Evolutionary conservation across 2,329 filamentous ascomycete genomes (phyloP), one percentile per base, ranked within the genome.

Genomic region (Venturia nashicola): DNA sequence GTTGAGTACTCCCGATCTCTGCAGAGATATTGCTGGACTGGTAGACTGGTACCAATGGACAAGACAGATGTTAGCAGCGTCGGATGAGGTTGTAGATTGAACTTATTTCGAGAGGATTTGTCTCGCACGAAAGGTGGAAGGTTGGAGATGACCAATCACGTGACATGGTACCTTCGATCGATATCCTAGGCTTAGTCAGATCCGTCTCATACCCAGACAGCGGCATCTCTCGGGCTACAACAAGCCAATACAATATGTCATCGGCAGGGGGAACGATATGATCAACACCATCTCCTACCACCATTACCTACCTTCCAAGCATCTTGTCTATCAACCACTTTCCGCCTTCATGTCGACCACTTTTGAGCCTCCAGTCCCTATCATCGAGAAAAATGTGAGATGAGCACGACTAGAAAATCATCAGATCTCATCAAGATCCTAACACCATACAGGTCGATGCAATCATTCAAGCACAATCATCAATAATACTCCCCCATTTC

Each of bases 401-500:
- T 57, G 6, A 57, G 1, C 14, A 34, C 34, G 5, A 54, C 23
- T 7, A 16, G 23, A 18, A 27, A 16, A 7, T 34, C 40, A 42
- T 42, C 40, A 42, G 5, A 7, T 9, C 18, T 54, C 23, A 34
- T 34, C 5, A 14, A n/a, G 8, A 32, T 34, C 3, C 23, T 34
- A 36, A 36, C 39, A 36, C 14, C 6, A 18, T 8, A 8, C 51
- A 57, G 51, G 6, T 57, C 32, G 32, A 57, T 20, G 51, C 51
- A 36, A 57, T 57, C 18, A 36, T 20, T 7, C 14, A 32, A 57
- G 27, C 51, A 32, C 51, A 57, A 57, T 18, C 27, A 18, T 18
- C 32, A 57, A 57, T 80, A 66, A 71, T 71, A n/a, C 79, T 80
- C 68, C 74, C 76, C 14, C 70, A 80, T 67, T 90, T 90, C 75